Conservation (phyloP, 73 alveolate species). For the Blepharisma stoltei region DNA sequence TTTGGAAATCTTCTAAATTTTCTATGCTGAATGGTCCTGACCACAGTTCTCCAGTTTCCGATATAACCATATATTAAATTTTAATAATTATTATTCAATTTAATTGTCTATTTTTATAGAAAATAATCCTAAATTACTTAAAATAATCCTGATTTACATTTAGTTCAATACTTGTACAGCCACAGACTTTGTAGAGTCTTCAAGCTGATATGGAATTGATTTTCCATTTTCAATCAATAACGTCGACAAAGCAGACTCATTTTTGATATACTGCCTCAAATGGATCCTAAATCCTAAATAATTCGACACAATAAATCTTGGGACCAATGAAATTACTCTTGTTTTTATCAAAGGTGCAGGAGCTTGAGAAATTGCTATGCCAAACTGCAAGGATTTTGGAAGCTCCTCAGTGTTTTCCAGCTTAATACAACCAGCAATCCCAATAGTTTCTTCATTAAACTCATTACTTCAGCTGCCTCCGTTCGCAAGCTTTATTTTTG, state of each 20-base stretch:
- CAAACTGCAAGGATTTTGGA: constrained; percentile 13
- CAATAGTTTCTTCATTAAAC: neutral
- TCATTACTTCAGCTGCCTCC: neutral
- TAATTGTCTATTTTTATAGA: too few species aligned
- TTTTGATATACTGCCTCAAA: neutral
- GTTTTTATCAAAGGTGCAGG: constrained; percentile 3
- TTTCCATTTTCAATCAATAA: neutral
- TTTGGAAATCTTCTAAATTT: constrained; percentile 54
- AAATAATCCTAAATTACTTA: too few species aligned
- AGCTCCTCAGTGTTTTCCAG: neutral
- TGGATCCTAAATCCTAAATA: neutral
- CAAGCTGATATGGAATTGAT: neutral
- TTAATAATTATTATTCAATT: neutral
- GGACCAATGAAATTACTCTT: neutral
- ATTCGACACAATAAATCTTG: constrained; percentile 1
- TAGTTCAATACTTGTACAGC: neutral
- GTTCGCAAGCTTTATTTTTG: too few species aligned
- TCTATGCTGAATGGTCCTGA: constrained; percentile 47
- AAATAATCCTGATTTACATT: too few species aligned
- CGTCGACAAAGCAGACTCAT: neutral
- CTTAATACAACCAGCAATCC: neutral
- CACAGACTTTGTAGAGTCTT: neutral
- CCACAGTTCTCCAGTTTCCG: constrained; percentile 31
- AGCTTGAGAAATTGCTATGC: neutral
- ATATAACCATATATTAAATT: neutral